These are phyloP conservation scores for Leptosphaerulina australis DNA, from an alignment of 2,329 filamentous ascomycete genomes.

Conservation along the genomic window DNA sequence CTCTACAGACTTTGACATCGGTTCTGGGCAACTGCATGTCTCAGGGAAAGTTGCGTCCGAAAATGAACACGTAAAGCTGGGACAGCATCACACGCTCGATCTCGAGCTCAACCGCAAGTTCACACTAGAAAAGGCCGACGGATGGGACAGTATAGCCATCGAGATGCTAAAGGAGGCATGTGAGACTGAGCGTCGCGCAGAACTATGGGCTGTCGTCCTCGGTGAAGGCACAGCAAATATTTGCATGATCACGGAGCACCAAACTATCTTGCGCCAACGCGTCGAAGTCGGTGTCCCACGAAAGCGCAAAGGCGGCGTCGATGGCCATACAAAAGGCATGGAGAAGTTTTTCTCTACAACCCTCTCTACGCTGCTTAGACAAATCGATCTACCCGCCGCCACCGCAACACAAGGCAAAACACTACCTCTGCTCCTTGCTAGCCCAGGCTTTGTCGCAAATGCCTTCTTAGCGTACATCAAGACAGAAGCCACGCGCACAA, in stretches of 20 bases:
- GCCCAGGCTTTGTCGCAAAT: slow-evolving; percentile 83
- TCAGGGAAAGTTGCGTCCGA: slow-evolving; percentile 69
- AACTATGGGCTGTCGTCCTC: slow-evolving; percentile 90
- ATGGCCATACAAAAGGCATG: slow-evolving; percentile 73
- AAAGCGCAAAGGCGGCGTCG: slow-evolving; percentile 66
- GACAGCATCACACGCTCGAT: slow-evolving; percentile 75
- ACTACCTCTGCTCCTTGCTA: slow-evolving; percentile 78
- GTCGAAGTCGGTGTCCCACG: slow-evolving; percentile 71
- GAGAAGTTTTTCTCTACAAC: slow-evolving; percentile 79
- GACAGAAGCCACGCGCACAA: slow-evolving; percentile 64
- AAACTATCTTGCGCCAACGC: slow-evolving; percentile 74
- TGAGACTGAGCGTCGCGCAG: slow-evolving; percentile 77
- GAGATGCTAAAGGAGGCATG: slow-evolving; percentile 80
- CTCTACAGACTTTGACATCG: slow-evolving; percentile 71
- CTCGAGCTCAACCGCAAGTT: slow-evolving; percentile 88
- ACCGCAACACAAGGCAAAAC: slow-evolving; percentile 32
- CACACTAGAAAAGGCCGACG: slow-evolving; percentile 77
- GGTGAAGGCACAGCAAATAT: slow-evolving; percentile 86
- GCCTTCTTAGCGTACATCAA: slow-evolving; percentile 80
- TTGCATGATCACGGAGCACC: slow-evolving; percentile 79
- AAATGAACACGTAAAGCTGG: slow-evolving; percentile 70
- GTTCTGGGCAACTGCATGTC: slow-evolving; percentile 71
- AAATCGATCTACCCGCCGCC: slow-evolving; percentile 68
- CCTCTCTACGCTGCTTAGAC: slow-evolving; percentile 74
- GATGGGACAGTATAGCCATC: slow-evolving; percentile 90